phyloP scores from a whole-genome alignment of 2,329 filamentous ascomycete genomes.

The Penicillium sp. region DNA sequence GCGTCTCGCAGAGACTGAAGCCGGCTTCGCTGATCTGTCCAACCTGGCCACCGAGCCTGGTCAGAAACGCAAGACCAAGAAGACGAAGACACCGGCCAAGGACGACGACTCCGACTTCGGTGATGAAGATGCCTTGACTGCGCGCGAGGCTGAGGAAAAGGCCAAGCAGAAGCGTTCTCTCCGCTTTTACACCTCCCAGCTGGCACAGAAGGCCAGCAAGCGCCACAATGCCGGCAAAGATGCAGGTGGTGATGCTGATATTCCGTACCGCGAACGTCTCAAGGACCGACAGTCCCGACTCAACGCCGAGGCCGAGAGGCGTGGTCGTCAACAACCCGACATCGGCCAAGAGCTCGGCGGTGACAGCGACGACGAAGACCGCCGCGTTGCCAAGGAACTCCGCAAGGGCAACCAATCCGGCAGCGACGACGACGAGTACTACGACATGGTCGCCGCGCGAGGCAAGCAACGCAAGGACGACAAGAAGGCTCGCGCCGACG shows the following conservation, averaged over 20 bases:
- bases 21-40: conserved; percentile 71
- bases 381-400: conserved; percentile 53
- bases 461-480: conserved; percentile 61
- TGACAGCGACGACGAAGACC: conserved; percentile 66
- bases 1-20: conserved; percentile 58
- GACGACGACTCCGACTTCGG: conserved; percentile 79
- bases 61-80: conserved; percentile 46
- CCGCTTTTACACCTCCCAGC: conserved; percentile 97
- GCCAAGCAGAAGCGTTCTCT: conserved; percentile 85
- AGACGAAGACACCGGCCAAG: conserved; percentile 31
- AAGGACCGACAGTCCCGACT: conserved; percentile 82
- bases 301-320: conserved; percentile 81
- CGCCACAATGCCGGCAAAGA: conserved; percentile 63
- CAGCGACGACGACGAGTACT: conserved; percentile 62
- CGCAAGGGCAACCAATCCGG: conserved; percentile 38
- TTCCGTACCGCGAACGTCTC: conserved; percentile 82
- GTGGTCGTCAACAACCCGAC: conserved; percentile 64
- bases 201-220: conserved; percentile 90
- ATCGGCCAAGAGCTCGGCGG: conserved; percentile 68
- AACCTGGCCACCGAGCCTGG: conserved; percentile 53
- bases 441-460: conserved; percentile 75
- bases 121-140: conserved; percentile 78
- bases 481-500: conserved; percentile 67
- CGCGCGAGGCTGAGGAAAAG: conserved; percentile 79
- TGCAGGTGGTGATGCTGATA: conserved; percentile 58